Percentiles rank a stretch among this genome's conserved stretches.
These are phyloP conservation scores for Fusarium redolens DNA, from an alignment of 2,329 filamentous ascomycete genomes.

Conservation along the genomic window DNA sequence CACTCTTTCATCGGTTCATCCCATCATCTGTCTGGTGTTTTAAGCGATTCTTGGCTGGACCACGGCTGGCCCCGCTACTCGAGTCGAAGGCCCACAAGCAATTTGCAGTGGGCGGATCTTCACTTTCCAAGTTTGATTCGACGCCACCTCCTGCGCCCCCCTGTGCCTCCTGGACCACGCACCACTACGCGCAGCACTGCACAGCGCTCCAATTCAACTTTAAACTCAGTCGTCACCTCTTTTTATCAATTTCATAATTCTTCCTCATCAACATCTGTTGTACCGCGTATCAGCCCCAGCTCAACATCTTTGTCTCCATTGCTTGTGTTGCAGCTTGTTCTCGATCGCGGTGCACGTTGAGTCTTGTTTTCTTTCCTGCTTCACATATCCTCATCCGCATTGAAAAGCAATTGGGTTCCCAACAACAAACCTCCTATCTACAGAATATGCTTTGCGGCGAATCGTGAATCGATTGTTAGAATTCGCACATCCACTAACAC, in stretches of 20 bases:
- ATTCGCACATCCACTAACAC: constrained; percentile 21
- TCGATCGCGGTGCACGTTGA: constrained; percentile 18
- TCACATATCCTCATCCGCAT: constrained; percentile 7
- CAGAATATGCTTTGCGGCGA: constrained; percentile 29
- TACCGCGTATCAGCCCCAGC: constrained; percentile 19
- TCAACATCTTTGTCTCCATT: constrained; percentile 21
- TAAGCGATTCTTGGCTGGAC: constrained; percentile 24
- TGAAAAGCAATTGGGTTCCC: constrained; percentile 1
- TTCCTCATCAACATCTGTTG: constrained; percentile 34
- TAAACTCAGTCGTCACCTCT: constrained; percentile 32
- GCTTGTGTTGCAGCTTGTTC: constrained; percentile 23
- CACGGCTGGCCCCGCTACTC: constrained; percentile 34
- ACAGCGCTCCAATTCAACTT: constrained; percentile 28
- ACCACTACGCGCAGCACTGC: constrained; percentile 25
- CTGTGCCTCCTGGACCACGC: constrained; percentile 39
- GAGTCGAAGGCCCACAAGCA: constrained; percentile 36
- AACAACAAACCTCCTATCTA: constrained; percentile 22
- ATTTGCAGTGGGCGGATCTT: constrained; percentile 46
- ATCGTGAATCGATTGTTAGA: constrained; percentile 20
- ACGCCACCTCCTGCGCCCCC: constrained; percentile 47
- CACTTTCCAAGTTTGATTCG: constrained; percentile 43
- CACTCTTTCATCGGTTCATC: not conserved
- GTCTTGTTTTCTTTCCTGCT: not conserved
- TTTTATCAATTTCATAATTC: constrained; percentile 31
- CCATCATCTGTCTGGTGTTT: constrained; percentile 26